phyloP scores from a whole-genome alignment of 2,329 filamentous ascomycete genomes.

The Coniochaeta sp. region DNA sequence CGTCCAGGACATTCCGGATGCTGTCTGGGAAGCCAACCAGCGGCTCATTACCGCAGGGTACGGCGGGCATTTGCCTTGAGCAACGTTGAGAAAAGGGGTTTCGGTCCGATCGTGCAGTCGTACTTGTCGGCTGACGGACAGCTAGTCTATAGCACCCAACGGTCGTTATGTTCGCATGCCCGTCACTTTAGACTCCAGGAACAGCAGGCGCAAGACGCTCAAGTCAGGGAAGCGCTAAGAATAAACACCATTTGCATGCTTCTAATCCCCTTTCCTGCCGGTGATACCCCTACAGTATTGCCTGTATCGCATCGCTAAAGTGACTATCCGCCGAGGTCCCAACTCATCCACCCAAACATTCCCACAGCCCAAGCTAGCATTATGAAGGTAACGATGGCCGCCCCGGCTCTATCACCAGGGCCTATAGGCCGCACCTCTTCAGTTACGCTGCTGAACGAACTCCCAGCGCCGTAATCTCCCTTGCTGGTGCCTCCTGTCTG shows the following conservation, averaged over 20 bases:
- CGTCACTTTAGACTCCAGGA: too few species aligned
- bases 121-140: neutral
- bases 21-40: constrained; percentile 32
- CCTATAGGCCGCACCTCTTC: constrained; percentile 24
- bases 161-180: too few species aligned
- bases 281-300: neutral
- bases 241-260: neutral
- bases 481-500: constrained; percentile 41
- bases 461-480: constrained; percentile 32
- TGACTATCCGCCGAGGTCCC: constrained; percentile 11
- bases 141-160: too few species aligned
- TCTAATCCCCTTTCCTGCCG: neutral
- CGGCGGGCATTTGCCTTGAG: neutral
- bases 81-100: neutral
- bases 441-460: constrained; percentile 20
- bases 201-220: too few species aligned
- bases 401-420: constrained; percentile 37
- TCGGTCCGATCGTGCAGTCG: too few species aligned
- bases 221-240: neutral
- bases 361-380: constrained; percentile 31
- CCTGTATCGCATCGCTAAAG: neutral
- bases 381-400: constrained; percentile 38
- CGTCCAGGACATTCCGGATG: constrained; percentile 29
- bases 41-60: constrained; percentile 28
- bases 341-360: constrained; percentile 44